Percentiles rank a stretch among this genome's conserved stretches.
Conservation (phyloP, 2,329 filamentous ascomycete genomes). For the Apiospora kogelbergensis region DNA sequence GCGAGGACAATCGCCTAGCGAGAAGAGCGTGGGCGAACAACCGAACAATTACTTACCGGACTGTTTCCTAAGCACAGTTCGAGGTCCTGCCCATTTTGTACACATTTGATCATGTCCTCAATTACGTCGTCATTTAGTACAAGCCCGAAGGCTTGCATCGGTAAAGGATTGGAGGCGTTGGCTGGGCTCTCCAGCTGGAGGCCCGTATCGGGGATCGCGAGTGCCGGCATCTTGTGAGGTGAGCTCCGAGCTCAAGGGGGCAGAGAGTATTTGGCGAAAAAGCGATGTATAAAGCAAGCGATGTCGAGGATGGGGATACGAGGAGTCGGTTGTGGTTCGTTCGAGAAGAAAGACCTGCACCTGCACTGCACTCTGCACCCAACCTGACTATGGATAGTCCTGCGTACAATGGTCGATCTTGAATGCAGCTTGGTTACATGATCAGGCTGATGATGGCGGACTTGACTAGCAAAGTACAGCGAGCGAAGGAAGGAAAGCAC, state of each 20-base stretch:
- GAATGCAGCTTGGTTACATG: constrained; percentile 33
- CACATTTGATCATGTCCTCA: constrained; percentile 61
- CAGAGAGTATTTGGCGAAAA: neutral
- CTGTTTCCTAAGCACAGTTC: constrained; percentile 56
- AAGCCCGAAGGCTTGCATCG: constrained; percentile 57
- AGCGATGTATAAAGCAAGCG: neutral
- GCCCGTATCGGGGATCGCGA: constrained; percentile 58
- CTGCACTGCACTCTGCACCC: constrained; percentile 27
- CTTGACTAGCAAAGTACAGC: constrained; percentile 10
- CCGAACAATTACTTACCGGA: constrained; percentile 51
- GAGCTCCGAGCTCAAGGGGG: constrained; percentile 15
- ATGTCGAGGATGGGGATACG: constrained; percentile 9
- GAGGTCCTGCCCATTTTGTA: constrained; percentile 56
- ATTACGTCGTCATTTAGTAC: constrained; percentile 58
- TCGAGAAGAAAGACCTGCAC: constrained; percentile 24
- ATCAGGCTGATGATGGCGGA: constrained; percentile 18
- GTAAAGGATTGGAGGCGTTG: constrained; percentile 43
- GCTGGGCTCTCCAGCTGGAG: constrained; percentile 55
- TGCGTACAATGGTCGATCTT: constrained; percentile 31
- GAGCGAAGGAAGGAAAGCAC: neutral
- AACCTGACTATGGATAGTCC: constrained; percentile 32
- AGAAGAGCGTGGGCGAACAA: neutral
- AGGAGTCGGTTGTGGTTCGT: constrained; percentile 12
- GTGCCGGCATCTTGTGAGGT: constrained; percentile 46
- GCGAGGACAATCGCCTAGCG: neutral